Evolutionary conservation across 2,329 filamentous ascomycete species (phyloP), one percentile per base, ranked within the genome.

Genomic region (Penicillium sp.): DNA sequence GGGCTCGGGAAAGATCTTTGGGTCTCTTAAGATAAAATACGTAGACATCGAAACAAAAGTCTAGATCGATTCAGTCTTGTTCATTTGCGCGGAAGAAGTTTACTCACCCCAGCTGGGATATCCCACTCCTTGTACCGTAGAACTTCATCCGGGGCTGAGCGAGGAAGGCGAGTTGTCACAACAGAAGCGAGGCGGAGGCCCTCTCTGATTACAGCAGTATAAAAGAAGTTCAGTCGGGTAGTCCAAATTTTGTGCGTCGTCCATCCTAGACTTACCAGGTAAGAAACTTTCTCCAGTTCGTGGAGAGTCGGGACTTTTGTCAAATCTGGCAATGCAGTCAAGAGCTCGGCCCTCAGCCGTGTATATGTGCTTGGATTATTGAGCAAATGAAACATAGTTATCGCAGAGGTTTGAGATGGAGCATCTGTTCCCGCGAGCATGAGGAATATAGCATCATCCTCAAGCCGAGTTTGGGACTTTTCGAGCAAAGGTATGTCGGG

Each of bases 1-100:
- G 2, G 69, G 61, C 3, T 70, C 61, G 0, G 66, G 68, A 47
- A 73, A 74, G 16, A 76, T 66, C 8, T 59, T 26, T 4, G 60
- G 58, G 26, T 66, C 60, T 9, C 55, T 51, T 11, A 63, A 24
- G 10, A 62, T 60, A 21, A 58, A 55, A 28, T 56, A 55, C n/a
- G 42, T 64, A 1, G 58, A 59, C 63, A 64, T 64, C 37, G 58
- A 60, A 8, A 66, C 55, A 5, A 51, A 50, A 3, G 58, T 63
- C 61, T 65, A 24, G 2, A 34, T 14, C 3, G 9, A 11, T 7
- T 24, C 19, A 37, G 28, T 13, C 5, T 37, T n/a, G 31, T 14
- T 33, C 31, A 16, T 46, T 24, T 13, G 21, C 39, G 33, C 9
- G 2, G 24, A 14, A 7, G 26, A n/a, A n/a, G 19, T 14, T 6